Conservation (phyloP, 139 green algal species). For the Pleodorina starrii region DNA sequence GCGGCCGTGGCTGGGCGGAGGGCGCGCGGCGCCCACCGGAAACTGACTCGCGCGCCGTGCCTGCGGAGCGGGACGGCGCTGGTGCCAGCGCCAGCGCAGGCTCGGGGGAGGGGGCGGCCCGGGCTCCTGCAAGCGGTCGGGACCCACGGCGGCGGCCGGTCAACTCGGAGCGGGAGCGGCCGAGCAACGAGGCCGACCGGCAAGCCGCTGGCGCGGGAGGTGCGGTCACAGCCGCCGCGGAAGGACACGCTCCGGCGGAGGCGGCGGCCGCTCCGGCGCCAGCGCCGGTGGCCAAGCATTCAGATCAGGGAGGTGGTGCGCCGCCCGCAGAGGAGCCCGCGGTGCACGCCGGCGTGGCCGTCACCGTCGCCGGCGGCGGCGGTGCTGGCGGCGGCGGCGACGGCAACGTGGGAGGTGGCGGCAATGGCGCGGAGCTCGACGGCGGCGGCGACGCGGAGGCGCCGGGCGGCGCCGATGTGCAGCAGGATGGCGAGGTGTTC, state of each 20-base stretch:
- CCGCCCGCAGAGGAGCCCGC: not conserved
- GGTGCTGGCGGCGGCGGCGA: not conserved
- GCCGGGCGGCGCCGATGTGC: not conserved
- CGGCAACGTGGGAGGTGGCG: not conserved
- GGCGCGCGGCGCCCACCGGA: too few species aligned
- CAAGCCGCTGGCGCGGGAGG: not conserved
- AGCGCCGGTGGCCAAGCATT: too few species aligned
- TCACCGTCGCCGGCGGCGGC: too few species aligned
- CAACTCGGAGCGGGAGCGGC: not conserved
- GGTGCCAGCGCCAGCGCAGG: not conserved
- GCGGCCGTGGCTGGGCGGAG: not conserved
- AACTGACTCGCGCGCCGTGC: too few species aligned
- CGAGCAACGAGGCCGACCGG: too few species aligned
- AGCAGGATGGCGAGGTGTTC: not conserved
- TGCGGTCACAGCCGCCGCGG: not conserved
- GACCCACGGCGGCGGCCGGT: not conserved
- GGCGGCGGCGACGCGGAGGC: not conserved
- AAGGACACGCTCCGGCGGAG: not conserved
- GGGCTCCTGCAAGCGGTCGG: not conserved
- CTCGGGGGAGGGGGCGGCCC: too few species aligned
- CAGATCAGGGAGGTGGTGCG: not conserved
- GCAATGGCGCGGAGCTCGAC: not conserved
- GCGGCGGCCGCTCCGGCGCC: not conserved
- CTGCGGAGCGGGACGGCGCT: too few species aligned
- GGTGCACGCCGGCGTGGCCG: not conserved